Evolutionary conservation across 805 yeast species (phyloP), one percentile per base, ranked within the genome.

Genomic region (Candida krabiensis): DNA sequence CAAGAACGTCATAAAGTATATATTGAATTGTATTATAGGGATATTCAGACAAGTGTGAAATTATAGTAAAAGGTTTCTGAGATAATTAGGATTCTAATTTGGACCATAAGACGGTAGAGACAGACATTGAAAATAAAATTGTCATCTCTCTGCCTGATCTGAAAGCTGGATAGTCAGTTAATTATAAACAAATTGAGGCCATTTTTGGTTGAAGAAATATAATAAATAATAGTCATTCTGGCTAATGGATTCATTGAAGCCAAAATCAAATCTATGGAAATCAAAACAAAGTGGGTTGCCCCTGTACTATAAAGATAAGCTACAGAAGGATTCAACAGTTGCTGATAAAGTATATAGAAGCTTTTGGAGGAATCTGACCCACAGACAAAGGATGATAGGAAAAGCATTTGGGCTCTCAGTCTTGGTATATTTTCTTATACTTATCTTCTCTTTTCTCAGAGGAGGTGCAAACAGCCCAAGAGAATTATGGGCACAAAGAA

Each of bases 221-320:
- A n/a, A n/a, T n/a, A n/a, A n/a, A n/a, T n/a, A n/a, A n/a, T n/a
- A n/a, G n/a, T n/a, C n/a, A n/a, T n/a, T n/a, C n/a, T n/a, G n/a
- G n/a, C n/a, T 21, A 8, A 21, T 21, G 24, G 24, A 11, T 8
- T 21, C 24, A 21, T 21, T 21, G 11, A 47, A 38, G 19, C 44
- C 52, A 18, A 47, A 45, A 35, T 21, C 48, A 26, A 41, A 36
- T 28, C 28, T 35, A 30, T 52, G 56, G 56, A 54, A 53, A 33
- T 30, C 56, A 26, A 53, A 53, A 28, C 41, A 50, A 28, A 37
- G 56, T n/a, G 58, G 59, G 12, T 47, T 77, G 38, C 81, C 82
- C 2, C 52, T 71, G 24, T 77, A 76, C 50, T 76, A 77, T 47
- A 80, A 77, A 42, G 78, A 77, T 46, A 79, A 79, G 19, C 30